Percentiles rank a stretch among this genome's conserved stretches.
phyloP scores from a whole-genome alignment of 1,139 yeast genomes.

The Candida smagusa region DNA sequence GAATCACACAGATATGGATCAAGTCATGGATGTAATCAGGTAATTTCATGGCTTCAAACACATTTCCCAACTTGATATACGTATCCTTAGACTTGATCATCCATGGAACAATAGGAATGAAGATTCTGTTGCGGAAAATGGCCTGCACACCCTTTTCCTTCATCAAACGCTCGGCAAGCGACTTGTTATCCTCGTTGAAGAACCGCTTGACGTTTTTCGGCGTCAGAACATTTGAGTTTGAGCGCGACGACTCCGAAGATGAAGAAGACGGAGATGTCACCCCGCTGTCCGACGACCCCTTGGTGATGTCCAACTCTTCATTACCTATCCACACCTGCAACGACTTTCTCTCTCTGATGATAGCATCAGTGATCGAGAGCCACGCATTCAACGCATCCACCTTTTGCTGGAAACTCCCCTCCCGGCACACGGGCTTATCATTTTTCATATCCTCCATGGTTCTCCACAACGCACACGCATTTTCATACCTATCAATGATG shows the following conservation, averaged over 20 bases:
- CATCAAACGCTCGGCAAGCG: slow-evolving; percentile 81
- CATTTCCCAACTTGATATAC: slow-evolving; percentile 58
- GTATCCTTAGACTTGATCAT: slow-evolving; percentile 76
- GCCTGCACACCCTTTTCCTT: slow-evolving; percentile 81
- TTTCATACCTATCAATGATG: slow-evolving; percentile 60
- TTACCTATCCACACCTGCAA: slow-evolving; percentile 76
- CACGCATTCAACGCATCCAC: slow-evolving; percentile 82
- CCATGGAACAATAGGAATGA: slow-evolving; percentile 63
- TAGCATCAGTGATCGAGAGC: slow-evolving; percentile 72
- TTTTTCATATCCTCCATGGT: slow-evolving; percentile 72
- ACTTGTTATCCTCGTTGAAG: slow-evolving; percentile 55
- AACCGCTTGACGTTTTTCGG: slow-evolving; percentile 33
- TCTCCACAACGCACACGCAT: slow-evolving; percentile 77
- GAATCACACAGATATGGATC: slow-evolving; percentile 68
- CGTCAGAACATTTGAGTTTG: slow-evolving; percentile 32
- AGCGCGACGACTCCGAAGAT: slow-evolving; percentile 13
- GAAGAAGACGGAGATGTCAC: slow-evolving; percentile 13
- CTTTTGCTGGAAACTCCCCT: slow-evolving; percentile 60
- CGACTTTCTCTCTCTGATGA: slow-evolving; percentile 55
- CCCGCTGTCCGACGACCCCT: slow-evolving; percentile 24
- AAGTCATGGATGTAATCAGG: slow-evolving; percentile 74
- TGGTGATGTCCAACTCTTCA: slow-evolving; percentile 63
- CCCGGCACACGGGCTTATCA: slow-evolving; percentile 72
- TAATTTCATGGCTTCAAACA: slow-evolving; percentile 66
- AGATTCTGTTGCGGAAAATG: slow-evolving; percentile 60